phyloP scores from a whole-genome alignment of 495 filamentous ascomycete species.

The Lasiosphaeria miniovina region DNA sequence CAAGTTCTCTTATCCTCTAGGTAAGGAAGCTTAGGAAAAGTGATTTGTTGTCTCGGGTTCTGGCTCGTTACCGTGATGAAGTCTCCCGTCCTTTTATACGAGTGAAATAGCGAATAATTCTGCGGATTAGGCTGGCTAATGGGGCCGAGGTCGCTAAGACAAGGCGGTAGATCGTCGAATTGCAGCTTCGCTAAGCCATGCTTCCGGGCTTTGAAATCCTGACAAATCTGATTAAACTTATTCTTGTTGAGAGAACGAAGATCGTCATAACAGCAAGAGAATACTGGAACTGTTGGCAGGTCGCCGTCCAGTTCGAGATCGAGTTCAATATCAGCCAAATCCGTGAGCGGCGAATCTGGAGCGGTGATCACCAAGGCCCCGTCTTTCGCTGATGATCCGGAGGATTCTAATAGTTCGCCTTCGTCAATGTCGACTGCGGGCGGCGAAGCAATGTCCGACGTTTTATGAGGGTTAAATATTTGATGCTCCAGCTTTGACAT shows the following conservation, averaged over 20 bases:
- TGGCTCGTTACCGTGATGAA: not conserved
- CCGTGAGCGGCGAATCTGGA: not conserved
- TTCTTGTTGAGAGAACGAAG: not conserved
- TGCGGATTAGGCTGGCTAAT: not conserved
- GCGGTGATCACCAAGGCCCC: not conserved
- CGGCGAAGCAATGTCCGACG: not conserved
- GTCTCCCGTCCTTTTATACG: not conserved
- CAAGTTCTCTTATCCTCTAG: not conserved
- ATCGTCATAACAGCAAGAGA: not conserved
- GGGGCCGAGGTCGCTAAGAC: not conserved
- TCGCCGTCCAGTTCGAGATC: too few species aligned
- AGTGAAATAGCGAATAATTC: not conserved
- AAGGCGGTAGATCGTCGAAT: not conserved
- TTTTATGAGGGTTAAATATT: not conserved
- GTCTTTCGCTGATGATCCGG: not conserved
- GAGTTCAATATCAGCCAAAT: not conserved
- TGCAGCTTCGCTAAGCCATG: not conserved
- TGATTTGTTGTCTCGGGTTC: not conserved
- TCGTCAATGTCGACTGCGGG: not conserved
- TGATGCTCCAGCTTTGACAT: not conserved
- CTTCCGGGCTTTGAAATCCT: not conserved
- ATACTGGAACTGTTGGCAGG: not conserved
- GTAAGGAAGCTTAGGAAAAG: not conserved
- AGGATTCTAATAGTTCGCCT: not conserved
- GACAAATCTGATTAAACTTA: not conserved